Conservation (phyloP, 805 yeast species). For the Metschnikowia henanensis region DNA sequence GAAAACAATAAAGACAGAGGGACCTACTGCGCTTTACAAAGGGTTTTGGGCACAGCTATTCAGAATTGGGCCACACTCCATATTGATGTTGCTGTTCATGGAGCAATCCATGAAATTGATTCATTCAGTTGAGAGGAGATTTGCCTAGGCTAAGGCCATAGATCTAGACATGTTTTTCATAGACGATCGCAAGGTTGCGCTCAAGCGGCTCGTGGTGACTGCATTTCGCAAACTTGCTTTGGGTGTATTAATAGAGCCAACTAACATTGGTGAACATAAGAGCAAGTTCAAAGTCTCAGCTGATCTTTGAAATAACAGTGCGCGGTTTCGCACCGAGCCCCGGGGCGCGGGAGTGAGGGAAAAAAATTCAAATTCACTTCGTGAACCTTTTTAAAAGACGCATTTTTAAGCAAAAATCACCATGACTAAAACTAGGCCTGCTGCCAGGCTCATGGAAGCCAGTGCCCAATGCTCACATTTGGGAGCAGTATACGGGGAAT, state of each 20-base stretch:
- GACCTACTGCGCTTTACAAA: constrained; percentile 84
- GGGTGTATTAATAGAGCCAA: too few relatives aligned
- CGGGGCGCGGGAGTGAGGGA: neutral
- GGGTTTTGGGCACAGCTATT: constrained; percentile 93
- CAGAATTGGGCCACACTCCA: constrained; percentile 94
- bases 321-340: constrained; percentile 4
- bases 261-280: too few relatives aligned
- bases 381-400: too few relatives aligned
- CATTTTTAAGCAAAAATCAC: neutral
- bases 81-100: constrained; percentile 88
- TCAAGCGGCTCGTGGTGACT: neutral
- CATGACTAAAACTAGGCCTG: constrained; percentile 38
- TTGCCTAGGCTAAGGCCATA: neutral
- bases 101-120: constrained; percentile 83
- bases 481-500: constrained; percentile 54
- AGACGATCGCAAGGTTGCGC: neutral
- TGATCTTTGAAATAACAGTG: too few relatives aligned
- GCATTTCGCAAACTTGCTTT: too few relatives aligned
- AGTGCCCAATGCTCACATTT: constrained; percentile 41
- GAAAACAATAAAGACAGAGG: constrained; percentile 82
- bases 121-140: constrained; percentile 28
- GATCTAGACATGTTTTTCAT: neutral
- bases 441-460: constrained; percentile 39
- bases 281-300: too few relatives aligned
- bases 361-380: neutral